A percentile compares a stretch with the other conserved stretches of the same genome.
These are phyloP conservation scores for Colletotrichum navitas DNA, from an alignment of 2,329 filamentous ascomycete species.

Conservation along the genomic window DNA sequence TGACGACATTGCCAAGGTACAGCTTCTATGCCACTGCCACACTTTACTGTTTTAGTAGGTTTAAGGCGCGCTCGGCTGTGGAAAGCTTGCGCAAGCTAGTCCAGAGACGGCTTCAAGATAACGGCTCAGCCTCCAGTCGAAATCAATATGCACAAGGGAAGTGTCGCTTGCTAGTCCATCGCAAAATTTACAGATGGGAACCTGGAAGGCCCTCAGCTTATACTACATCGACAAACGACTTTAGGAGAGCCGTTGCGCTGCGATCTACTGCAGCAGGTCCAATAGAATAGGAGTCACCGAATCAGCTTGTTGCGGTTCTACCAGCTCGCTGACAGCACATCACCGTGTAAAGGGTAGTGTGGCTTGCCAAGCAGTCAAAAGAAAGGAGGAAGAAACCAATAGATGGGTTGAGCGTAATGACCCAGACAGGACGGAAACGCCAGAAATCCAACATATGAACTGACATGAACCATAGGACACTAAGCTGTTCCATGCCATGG, in stretches of 20 bases:
- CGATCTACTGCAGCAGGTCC: conserved; percentile 30
- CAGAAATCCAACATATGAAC: conserved; percentile 11
- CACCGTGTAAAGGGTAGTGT: conserved; percentile 12
- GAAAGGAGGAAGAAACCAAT: not conserved
- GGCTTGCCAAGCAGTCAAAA: conserved; percentile 19
- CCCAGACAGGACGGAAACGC: conserved; percentile 7
- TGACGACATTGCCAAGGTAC: conserved; percentile 11
- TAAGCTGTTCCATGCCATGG: conserved; percentile 12
- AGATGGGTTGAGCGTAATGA: not conserved
- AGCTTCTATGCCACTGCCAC: conserved; percentile 16
- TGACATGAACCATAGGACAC: conserved; percentile 24
- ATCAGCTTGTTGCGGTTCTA: conserved; percentile 27
- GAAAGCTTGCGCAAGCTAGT: not conserved
- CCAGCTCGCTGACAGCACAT: conserved; percentile 18
- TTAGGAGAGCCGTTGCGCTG: conserved; percentile 20
- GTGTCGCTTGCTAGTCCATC: conserved; percentile 26
- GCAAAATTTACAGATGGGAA: conserved; percentile 14
- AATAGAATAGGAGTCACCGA: conserved; percentile 24
- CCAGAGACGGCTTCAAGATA: not conserved
- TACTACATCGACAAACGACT: conserved; percentile 18
- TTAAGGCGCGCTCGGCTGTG: conserved; percentile 13
- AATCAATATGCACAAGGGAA: not conserved
- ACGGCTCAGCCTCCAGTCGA: conserved; percentile 7
- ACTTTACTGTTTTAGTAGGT: conserved; percentile 20
- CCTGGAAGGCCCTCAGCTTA: conserved; percentile 1